Conservation (phyloP, 805 yeast species). For the Metschnikowia dekortorum region DNA sequence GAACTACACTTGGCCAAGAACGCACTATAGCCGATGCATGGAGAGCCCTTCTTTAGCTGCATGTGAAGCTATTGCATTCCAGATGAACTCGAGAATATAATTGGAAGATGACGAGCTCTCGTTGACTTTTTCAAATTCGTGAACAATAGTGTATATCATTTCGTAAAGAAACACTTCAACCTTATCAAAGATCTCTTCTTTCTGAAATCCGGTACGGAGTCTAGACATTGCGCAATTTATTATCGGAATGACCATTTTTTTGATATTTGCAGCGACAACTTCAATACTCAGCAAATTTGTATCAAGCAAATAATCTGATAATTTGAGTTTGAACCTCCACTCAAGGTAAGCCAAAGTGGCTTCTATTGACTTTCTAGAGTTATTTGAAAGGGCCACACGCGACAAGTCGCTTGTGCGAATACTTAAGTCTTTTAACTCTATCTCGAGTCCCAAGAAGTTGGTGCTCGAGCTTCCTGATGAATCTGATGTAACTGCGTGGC, state of each 20-base stretch:
- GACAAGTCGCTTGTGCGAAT: slow-evolving; percentile 12
- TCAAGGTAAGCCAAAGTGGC: slow-evolving; percentile 18
- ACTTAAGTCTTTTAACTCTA: slow-evolving; percentile 20
- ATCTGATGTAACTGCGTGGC: slow-evolving; percentile 16
- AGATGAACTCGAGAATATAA: slow-evolving; percentile 8
- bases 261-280: slow-evolving; percentile 1
- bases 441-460: slow-evolving; percentile 29
- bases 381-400: slow-evolving; percentile 9
- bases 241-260: neutral
- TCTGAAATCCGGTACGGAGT: neutral
- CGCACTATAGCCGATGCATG: neutral
- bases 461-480: slow-evolving; percentile 5
- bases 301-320: slow-evolving; percentile 20
- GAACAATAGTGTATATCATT: slow-evolving; percentile 12
- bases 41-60: slow-evolving; percentile 1
- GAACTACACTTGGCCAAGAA: neutral
- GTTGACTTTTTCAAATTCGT: slow-evolving; percentile 14
- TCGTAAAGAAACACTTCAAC: slow-evolving; percentile 12
- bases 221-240: slow-evolving; percentile 4
- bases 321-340: slow-evolving; percentile 20
- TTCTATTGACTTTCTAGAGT: slow-evolving; percentile 16
- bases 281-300: slow-evolving; percentile 9
- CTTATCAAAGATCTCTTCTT: neutral
- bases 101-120: neutral
- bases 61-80: slow-evolving; percentile 1